Base-by-base conservation (phyloP, 805 yeast species). In the Nakazawaea sp. region DNA sequence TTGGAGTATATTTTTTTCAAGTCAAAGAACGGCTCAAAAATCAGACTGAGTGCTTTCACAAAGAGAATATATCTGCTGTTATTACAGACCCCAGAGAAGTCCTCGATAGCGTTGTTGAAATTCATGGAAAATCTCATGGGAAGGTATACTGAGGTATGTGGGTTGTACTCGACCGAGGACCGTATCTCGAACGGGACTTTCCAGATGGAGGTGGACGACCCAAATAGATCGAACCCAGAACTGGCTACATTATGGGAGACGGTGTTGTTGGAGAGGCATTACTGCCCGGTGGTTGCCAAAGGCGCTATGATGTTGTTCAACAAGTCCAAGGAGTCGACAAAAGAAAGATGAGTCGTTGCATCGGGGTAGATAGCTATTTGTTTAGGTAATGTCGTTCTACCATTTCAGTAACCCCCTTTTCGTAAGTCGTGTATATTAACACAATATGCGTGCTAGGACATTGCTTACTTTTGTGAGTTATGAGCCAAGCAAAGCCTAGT, bases 241-340 rank as follows among this genome's bases (percentile, higher is more conserved):
- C 92, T 90, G 13, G 94, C 97, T 2, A 81, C 88, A 0, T 60
- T 90, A 25, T 92, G 96, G 95, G 98, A 92, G 52, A 75, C 78
- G 36, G 79, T 79, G 5, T 58, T 90, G 28, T 62, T 92, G 40
- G 81, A 80, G 40, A 75, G 78, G 44, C 97, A 92, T 58, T 92
- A 85, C 53, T 75, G 87, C 43, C 95, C 95, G 2, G 60, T 72
- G 40, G 85, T 89, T n/a, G 70, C 78, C 17, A 81, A 79, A 48
- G 89, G 87, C 12, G 73, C 68, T 2, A 67, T 58, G 42, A 45
- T 68, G 4, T 41, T 74, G 34, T 42, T 64, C 21, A 61, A 62
- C 30, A 61, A 59, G 43, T 53, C 62, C 1, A 53, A 33, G 19
- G 33, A 29, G 18, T n/a, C 32, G 13, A 21, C n/a, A n/a, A n/a